Percentiles rank a stretch among this genome's conserved stretches.
Evolutionary conservation across 2,329 filamentous ascomycete species (phyloP).

Genomic region (Plenodomus biglobosus): DNA sequence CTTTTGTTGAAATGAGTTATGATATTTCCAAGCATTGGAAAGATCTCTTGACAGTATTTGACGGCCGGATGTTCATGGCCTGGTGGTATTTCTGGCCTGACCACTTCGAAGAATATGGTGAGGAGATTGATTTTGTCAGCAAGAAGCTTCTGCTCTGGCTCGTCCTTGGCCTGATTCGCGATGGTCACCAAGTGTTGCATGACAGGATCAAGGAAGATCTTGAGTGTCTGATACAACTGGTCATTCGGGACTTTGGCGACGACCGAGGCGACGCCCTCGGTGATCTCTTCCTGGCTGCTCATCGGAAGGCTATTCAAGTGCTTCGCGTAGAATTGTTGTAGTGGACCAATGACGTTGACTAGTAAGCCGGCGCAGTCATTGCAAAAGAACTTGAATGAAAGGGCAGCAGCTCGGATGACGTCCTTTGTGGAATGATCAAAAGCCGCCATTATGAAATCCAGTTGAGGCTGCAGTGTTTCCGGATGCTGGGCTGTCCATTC

Average conservation of each 20-base stretch:
- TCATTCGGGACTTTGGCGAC: constrained; percentile 80
- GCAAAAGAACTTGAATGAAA: constrained; percentile 96
- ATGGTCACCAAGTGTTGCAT: constrained; percentile 82
- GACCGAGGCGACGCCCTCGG: constrained; percentile 90
- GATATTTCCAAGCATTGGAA: constrained; percentile 82
- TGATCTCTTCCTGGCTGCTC: constrained; percentile 90
- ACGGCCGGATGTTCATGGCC: constrained; percentile 81
- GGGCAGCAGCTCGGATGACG: constrained; percentile 84
- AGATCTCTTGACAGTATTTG: constrained; percentile 93
- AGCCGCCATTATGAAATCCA: constrained; percentile 92
- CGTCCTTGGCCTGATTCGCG: constrained; percentile 80
- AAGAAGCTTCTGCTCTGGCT: constrained; percentile 80
- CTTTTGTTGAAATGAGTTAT: constrained; percentile 85
- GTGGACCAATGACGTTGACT: constrained; percentile 76
- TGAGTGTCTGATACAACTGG: constrained; percentile 81
- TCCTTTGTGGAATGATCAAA: constrained; percentile 89
- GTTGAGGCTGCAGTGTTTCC: constrained; percentile 86
- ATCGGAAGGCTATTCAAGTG: constrained; percentile 84
- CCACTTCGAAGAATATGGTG: constrained; percentile 81
- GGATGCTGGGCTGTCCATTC: constrained; percentile 97
- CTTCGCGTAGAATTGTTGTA: constrained; percentile 90
- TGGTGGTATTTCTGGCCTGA: constrained; percentile 72
- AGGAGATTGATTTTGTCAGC: constrained; percentile 94
- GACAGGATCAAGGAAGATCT: constrained; percentile 90
- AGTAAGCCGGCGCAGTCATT: constrained; percentile 89